Percentiles rank a stretch among this genome's conserved stretches.
Conservation (phyloP, 2,329 filamentous ascomycete species). For the Verticillium nonalfalfae region DNA sequence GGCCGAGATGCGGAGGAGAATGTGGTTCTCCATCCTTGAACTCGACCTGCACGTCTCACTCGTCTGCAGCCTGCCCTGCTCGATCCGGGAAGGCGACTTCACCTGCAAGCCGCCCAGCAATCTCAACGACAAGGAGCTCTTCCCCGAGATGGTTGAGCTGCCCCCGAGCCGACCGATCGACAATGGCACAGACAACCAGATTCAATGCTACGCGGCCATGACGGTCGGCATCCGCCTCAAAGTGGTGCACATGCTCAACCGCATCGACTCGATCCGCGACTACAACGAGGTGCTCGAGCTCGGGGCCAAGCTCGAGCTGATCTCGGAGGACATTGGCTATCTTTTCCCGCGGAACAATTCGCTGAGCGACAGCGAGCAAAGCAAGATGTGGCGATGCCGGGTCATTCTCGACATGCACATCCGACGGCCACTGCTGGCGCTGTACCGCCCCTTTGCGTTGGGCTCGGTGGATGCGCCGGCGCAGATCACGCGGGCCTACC, state of each 20-base stretch:
- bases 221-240: constrained; percentile 43
- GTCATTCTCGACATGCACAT: constrained; percentile 49
- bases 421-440: constrained; percentile 41
- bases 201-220: constrained; percentile 47
- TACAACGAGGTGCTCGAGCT: constrained; percentile 47
- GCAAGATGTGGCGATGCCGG: constrained; percentile 43
- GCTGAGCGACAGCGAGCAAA: constrained; percentile 34
- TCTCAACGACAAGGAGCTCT: constrained; percentile 44
- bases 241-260: constrained; percentile 42
- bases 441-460: constrained; percentile 50
- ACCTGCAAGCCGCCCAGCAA: constrained; percentile 47
- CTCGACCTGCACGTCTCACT: constrained; percentile 50
- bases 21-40: constrained; percentile 52
- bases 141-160: constrained; percentile 38
- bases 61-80: constrained; percentile 42
- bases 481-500: constrained; percentile 44
- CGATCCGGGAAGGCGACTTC: constrained; percentile 46
- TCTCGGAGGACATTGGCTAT: constrained; percentile 48
- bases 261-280: constrained; percentile 45
- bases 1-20: constrained; percentile 44
- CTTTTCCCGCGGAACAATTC: constrained; percentile 40
- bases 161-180: constrained; percentile 44
- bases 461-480: constrained; percentile 41
- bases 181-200: constrained; percentile 43
- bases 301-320: constrained; percentile 45